Evolutionary conservation across 1,139 yeast species (phyloP), one percentile per base, ranked within the genome.

Genomic region (Pichia sp.): DNA sequence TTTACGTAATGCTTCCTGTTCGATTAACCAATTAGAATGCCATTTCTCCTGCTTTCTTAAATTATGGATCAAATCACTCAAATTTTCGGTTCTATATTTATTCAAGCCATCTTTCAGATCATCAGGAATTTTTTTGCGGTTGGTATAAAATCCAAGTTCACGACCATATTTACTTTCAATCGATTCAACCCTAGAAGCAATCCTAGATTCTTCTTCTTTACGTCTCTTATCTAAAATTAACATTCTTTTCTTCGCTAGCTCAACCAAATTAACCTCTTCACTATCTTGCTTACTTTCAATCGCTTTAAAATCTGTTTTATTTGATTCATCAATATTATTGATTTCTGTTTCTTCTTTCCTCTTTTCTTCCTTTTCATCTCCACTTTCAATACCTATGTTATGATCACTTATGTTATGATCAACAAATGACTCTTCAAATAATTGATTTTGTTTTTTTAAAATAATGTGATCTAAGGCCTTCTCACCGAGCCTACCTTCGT

Each of bases 401-500:
- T 37, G 53, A 10, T 20, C 16, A 41, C 41, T 24, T 3, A n/a
- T 10, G 4, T 10, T n/a, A 2, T 27, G 7, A 7, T 52, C 54
- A 4, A 49, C 36, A 22, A 46, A 11, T 7, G 42, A 9, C 7
- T 7, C 38, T 23, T 42, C 24, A 10, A 12, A 23, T 2, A 43
- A 4, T 9, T 40, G 23, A 9, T 41, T 39, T 7, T 48, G 51
- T 22, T 52, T 50, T 25, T 48, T 46, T 11, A 49, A 51, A 39
- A 80, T 68, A 48, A 84, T 69, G 42, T 73, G 72, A 46, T 85
- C 76, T 48, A 90, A 65, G 0, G 96, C 94, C 42, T 70, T 71
- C 60, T 89, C 96, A 3, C 94, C 92, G 47, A 81, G 67, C 48
- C 87, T 68, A 28, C 95, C 85, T 61, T 90, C 96, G 48, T 80